phyloP scores from a whole-genome alignment of 768 basidiomycete species.

The Mycena kentingensis region DNA sequence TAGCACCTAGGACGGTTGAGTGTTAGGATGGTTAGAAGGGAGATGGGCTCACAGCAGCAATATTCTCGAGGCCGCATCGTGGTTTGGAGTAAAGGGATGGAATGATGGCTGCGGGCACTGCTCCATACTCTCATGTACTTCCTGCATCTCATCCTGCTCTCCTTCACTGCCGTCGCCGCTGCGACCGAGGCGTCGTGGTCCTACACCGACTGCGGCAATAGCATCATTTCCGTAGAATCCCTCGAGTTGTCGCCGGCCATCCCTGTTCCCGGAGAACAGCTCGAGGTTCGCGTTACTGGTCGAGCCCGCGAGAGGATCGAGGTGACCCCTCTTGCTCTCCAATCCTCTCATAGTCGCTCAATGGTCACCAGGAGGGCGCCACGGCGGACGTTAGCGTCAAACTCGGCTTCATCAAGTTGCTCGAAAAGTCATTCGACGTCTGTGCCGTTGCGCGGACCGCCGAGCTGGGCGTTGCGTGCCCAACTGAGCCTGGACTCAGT shows the following conservation, averaged over 20 bases:
- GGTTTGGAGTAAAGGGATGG: constrained; percentile 21
- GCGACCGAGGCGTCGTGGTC: constrained; percentile 15
- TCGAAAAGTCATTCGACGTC: constrained; percentile 81
- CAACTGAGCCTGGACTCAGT: constrained; percentile 66
- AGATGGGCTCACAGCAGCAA: constrained; percentile 63
- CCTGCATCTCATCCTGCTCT: constrained; percentile 10
- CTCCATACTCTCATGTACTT: background rate
- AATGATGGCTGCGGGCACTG: background rate
- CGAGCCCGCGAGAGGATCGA: constrained; percentile 59
- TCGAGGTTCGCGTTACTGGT: constrained; percentile 84
- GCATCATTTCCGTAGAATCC: constrained; percentile 60
- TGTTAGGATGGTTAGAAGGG: background rate
- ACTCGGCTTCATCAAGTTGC: constrained; percentile 89
- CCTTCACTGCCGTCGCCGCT: constrained; percentile 27
- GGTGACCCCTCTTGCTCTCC: constrained; percentile 41
- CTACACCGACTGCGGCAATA: constrained; percentile 8
- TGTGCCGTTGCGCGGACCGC: constrained; percentile 85
- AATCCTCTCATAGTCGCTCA: background rate
- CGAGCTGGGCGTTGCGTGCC: constrained; percentile 80
- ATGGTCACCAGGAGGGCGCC: constrained; percentile 79
- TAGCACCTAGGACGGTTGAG: constrained; percentile 47
- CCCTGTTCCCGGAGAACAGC: constrained; percentile 80
- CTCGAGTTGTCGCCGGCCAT: constrained; percentile 83
- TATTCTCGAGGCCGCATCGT: constrained; percentile 80
- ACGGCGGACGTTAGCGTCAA: constrained; percentile 90